These are phyloP conservation scores for Cornus florida DNA, from an alignment of 148 eudicot genomes.

Conservation along the genomic window DNA sequence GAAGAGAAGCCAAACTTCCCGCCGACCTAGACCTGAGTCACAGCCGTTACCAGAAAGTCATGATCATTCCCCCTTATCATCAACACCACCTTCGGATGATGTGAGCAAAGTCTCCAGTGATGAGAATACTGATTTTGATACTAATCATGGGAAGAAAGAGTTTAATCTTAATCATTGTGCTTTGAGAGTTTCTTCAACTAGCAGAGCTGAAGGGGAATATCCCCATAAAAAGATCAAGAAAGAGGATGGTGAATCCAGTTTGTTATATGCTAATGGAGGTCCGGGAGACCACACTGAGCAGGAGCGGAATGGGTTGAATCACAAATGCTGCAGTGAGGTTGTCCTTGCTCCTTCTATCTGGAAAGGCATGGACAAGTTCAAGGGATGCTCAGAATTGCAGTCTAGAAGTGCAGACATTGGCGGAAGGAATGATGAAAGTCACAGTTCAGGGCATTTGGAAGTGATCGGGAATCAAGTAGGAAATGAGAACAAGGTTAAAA, in stretches of 20 bases:
- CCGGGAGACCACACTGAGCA: slow-evolving; percentile 17
- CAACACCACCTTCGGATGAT: slow-evolving; percentile 71
- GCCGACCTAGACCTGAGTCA: slow-evolving; percentile 65
- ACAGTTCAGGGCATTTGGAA: slow-evolving; percentile 23
- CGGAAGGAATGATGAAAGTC: slow-evolving; percentile 28
- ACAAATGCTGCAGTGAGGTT: slow-evolving; percentile 39
- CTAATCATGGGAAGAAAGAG: slow-evolving; percentile 55
- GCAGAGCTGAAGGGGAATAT: slow-evolving; percentile 43
- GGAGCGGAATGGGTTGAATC: slow-evolving; percentile 27
- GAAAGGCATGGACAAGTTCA: slow-evolving; percentile 32
- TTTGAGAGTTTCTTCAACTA: slow-evolving; percentile 37
- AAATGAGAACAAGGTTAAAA: slow-evolving; percentile 58
- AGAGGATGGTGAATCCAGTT: slow-evolving; percentile 43
- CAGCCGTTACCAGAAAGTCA: slow-evolving; percentile 35
- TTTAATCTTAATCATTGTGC: slow-evolving; percentile 72
- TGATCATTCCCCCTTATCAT: slow-evolving; percentile 52
- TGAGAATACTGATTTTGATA: slow-evolving; percentile 54
- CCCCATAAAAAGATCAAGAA: slow-evolving; percentile 34
- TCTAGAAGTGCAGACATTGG: slow-evolving; percentile 28
- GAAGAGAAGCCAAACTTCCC: slow-evolving; percentile 63
- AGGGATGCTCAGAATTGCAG: slow-evolving; percentile 42
- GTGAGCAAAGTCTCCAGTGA: slow-evolving; percentile 63
- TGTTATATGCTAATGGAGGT: slow-evolving; percentile 32
- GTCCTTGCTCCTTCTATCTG: slow-evolving; percentile 36
- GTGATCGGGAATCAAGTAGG: slow-evolving; percentile 33